phyloP scores from a whole-genome alignment of 495 filamentous ascomycete genomes.

The Pyrenula aspistea region DNA sequence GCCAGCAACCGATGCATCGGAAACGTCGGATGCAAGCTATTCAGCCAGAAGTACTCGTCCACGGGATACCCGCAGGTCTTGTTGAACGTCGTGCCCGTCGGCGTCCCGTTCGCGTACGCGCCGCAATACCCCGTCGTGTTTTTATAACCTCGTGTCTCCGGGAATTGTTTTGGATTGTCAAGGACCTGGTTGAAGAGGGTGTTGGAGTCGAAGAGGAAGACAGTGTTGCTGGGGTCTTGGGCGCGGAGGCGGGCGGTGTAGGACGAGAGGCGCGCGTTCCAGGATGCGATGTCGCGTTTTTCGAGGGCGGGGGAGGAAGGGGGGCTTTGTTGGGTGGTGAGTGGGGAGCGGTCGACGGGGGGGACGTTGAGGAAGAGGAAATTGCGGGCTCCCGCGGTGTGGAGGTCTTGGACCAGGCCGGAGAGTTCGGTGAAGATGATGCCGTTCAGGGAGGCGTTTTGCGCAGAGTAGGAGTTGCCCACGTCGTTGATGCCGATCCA shows the following conservation, averaged over 20 bases:
- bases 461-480: conserved; percentile 43
- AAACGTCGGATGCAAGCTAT: conserved; percentile 47
- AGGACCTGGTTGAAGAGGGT: conserved; percentile 33
- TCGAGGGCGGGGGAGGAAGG: neutral
- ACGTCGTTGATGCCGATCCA: conserved; percentile 80
- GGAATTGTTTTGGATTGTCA: conserved; percentile 28
- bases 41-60: conserved; percentile 53
- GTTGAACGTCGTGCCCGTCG: conserved; percentile 30
- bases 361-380: conserved; percentile 70
- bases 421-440: conserved; percentile 44
- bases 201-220: conserved; percentile 29
- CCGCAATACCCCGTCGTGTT: conserved; percentile 43
- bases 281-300: neutral
- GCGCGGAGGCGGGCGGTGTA: neutral
- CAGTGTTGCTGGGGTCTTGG: conserved; percentile 3
- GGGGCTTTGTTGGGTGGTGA: conserved; percentile 22
- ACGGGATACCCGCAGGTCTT: conserved; percentile 36
- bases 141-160: conserved; percentile 29
- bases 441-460: conserved; percentile 19
- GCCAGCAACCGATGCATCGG: conserved; percentile 46
- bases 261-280: neutral
- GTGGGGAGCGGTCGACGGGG: conserved; percentile 53
- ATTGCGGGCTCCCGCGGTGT: conserved; percentile 54
- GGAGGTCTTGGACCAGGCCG: conserved; percentile 41
- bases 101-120: conserved; percentile 44